Base-by-base conservation (phyloP, 2,329 filamentous ascomycete species). In the Chrysoporthe puriensis region DNA sequence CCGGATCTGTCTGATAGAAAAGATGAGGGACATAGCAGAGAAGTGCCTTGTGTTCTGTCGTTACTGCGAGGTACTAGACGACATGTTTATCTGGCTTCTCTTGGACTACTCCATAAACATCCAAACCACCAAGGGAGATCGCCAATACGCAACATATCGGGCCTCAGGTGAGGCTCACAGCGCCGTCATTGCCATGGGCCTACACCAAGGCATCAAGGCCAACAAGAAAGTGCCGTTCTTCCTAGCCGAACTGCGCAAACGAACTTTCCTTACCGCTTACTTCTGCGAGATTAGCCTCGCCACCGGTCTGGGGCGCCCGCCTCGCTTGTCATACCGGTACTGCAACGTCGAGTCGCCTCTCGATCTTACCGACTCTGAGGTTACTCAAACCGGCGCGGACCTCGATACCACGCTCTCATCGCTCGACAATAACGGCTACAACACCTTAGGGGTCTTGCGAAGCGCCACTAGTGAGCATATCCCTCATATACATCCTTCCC, bases 21-120 rank as follows among this genome's bases (percentile, higher is more conserved):
- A 73, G 61, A 77, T 76, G 74, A 72, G 60, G 58, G 73, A 75
- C 52, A 71, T 77, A 1, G 66, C 74, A 0, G 71, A 74, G 3
- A 72, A 73, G 1, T 78, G 76, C 54, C 69, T 78, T 16, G 67
- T 66, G 48, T 79, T 78, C 65, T 74, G 73, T 44, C 76, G 75
- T 34, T 74, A 78, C 14, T 78, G 77, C 52, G 74, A 77, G 42
- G 69, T 73, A 0, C 44, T 78, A 9, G 75, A 76, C 59, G 76
- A 78, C 58, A 69, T 76, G 44, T 77, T 77, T 34, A 64, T 75
- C 56, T 79, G 77, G 77, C 71, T 77, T 1, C 63, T 77, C 5
- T 60, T 71, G 52, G 76, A 76, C 62, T 74, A 74, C 34, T 66
- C 68, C 7, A 62, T 60, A 16, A 65, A 77, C 7, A 73, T 72